Conservation (phyloP, 371 early-diverging fungal genomes). For the Nematocida ironsii region DNA sequence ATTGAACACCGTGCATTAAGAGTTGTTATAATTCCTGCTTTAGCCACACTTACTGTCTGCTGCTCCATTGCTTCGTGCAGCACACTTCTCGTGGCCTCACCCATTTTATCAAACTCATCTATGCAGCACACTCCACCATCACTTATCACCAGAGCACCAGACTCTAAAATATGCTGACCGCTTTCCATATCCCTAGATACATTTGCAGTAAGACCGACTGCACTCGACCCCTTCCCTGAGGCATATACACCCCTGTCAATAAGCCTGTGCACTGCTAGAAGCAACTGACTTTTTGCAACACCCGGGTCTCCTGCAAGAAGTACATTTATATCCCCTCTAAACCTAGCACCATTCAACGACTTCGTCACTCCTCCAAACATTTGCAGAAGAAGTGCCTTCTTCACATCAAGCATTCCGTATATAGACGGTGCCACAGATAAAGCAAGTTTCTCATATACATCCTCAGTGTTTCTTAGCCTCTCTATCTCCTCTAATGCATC, state of each 20-base stretch:
- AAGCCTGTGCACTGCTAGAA: slow-evolving; percentile 78
- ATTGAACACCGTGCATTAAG: slow-evolving; percentile 70
- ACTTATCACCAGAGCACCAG: slow-evolving; percentile 70
- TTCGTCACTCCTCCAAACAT: slow-evolving; percentile 85
- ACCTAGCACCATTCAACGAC: slow-evolving; percentile 59
- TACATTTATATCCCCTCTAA: slow-evolving; percentile 71
- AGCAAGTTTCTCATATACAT: slow-evolving; percentile 64
- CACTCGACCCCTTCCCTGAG: slow-evolving; percentile 93
- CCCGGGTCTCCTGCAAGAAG: slow-evolving; percentile 71
- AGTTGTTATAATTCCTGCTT: slow-evolving; percentile 71
- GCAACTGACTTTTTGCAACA: slow-evolving; percentile 69
- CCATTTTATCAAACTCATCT: slow-evolving; percentile 71
- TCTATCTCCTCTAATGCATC: slow-evolving; percentile 73
- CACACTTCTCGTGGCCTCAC: slow-evolving; percentile 70
- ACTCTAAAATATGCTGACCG: slow-evolving; percentile 80
- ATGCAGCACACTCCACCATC: slow-evolving; percentile 70
- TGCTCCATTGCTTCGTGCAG: slow-evolving; percentile 71
- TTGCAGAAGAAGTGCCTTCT: slow-evolving; percentile 90
- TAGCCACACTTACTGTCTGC: slow-evolving; percentile 70
- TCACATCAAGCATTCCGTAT: slow-evolving; percentile 90
- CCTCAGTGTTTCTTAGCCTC: slow-evolving; percentile 45
- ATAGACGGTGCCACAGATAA: slow-evolving; percentile 84
- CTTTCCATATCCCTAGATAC: slow-evolving; percentile 94
- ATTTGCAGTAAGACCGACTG: slow-evolving; percentile 96
- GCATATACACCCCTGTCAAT: slow-evolving; percentile 96